These are phyloP conservation scores for Eucalyptus caleyi DNA, from an alignment of 345 rosid species.

Conservation along the genomic window DNA sequence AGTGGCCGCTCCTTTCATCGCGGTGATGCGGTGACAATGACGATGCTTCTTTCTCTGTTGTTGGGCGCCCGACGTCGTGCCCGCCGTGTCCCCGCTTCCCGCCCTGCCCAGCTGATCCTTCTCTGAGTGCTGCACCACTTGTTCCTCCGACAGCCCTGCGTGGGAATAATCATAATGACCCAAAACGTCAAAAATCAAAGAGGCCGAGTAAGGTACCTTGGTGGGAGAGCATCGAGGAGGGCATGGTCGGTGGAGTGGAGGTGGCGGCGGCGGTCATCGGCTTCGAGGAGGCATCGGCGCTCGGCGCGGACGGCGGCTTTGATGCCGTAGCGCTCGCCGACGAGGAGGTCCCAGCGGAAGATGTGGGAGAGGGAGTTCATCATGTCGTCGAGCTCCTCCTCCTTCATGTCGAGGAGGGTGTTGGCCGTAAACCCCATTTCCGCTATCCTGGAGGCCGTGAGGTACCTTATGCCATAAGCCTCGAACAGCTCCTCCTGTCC, in stretches of 20 bases:
- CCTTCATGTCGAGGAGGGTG: slow-evolving; percentile 86
- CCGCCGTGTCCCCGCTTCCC: not conserved
- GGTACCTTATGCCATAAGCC: slow-evolving; percentile 71
- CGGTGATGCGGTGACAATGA: not conserved
- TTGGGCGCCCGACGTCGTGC: not conserved
- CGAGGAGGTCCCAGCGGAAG: slow-evolving; percentile 83
- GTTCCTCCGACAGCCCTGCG: slow-evolving; percentile 79
- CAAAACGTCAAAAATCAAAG: not conserved
- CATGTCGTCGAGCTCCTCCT: slow-evolving; percentile 96
- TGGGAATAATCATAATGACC: not conserved
- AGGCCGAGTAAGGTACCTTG: slow-evolving; percentile 37
- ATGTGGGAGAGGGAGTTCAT: slow-evolving; percentile 87
- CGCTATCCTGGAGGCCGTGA: slow-evolving; percentile 82
- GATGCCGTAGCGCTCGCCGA: slow-evolving; percentile 80
- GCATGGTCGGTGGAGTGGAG: slow-evolving; percentile 33
- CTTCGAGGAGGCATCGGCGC: slow-evolving; percentile 55
- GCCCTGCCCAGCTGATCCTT: slow-evolving; percentile 39
- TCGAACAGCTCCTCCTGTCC: slow-evolving; percentile 76
- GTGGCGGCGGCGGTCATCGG: slow-evolving; percentile 40
- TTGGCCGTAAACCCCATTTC: slow-evolving; percentile 92
- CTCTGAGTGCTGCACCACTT: slow-evolving; percentile 62
- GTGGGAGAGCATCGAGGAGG: slow-evolving; percentile 69
- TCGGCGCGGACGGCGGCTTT: slow-evolving; percentile 89
- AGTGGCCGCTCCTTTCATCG: slow-evolving; percentile 40
- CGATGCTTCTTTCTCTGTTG: not conserved